Evolutionary conservation across 192 early-diverging fungal species (phyloP).

Genomic region (Coemansia sp.): DNA sequence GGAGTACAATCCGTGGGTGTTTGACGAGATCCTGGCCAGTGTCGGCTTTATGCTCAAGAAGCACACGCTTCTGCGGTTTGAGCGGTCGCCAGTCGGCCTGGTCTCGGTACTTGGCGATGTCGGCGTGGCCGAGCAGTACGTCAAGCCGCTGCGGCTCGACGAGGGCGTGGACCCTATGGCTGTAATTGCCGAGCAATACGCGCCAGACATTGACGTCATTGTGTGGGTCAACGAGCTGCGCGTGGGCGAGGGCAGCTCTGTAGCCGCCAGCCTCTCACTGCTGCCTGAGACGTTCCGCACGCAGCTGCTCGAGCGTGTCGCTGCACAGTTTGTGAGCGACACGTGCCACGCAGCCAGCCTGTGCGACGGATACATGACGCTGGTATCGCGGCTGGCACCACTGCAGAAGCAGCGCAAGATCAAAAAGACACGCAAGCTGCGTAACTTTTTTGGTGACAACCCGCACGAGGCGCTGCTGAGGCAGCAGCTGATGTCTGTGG

Average conservation of each 20-base stretch:
- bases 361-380: constrained; percentile 58
- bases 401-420: constrained; percentile 59
- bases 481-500: constrained; percentile 53
- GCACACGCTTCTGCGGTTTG: constrained; percentile 71
- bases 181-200: constrained; percentile 34
- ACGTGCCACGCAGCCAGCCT: constrained; percentile 13
- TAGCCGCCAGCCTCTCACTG: constrained; percentile 24
- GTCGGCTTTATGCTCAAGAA: constrained; percentile 74
- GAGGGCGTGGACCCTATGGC: constrained; percentile 40
- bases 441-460: constrained; percentile 68
- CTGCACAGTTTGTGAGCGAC: constrained; percentile 45
- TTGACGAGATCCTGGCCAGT: constrained; percentile 78
- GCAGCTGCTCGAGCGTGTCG: constrained; percentile 41
- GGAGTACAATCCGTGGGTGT: constrained; percentile 63
- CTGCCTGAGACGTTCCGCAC: constrained; percentile 40
- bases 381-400: constrained; percentile 47
- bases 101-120: constrained; percentile 19
- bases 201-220: constrained; percentile 50
- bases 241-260: constrained; percentile 3
- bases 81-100: constrained; percentile 54
- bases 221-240: constrained; percentile 55
- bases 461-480: constrained; percentile 57
- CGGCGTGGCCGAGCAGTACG: constrained; percentile 25
- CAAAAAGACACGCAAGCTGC: constrained; percentile 62
- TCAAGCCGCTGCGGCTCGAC: constrained; percentile 29